Conservation (phyloP, 352 stramenopile genomes). For the Phytophthora pisi region DNA sequence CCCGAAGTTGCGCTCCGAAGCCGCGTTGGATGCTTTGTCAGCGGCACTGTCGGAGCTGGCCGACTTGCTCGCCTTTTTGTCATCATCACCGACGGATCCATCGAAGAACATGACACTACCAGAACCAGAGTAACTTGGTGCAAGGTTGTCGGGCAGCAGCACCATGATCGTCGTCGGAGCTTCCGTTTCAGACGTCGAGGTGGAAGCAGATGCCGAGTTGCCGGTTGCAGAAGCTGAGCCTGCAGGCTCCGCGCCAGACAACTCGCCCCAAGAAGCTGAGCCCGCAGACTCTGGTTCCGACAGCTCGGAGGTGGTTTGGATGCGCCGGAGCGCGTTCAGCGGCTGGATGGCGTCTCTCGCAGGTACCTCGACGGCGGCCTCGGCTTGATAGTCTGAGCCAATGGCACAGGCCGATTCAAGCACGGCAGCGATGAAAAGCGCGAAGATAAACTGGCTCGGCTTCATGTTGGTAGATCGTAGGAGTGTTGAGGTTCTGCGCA, state of each 20-base stretch:
- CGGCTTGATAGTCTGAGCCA: conserved; percentile 31
- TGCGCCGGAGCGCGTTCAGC: conserved; percentile 24
- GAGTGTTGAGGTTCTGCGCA: conserved; percentile 1
- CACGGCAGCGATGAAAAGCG: conserved; percentile 22
- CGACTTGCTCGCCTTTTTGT: conserved; percentile 25
- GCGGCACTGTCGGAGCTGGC: conserved; percentile 15
- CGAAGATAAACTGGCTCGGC: conserved; percentile 29
- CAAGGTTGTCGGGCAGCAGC: conserved; percentile 53
- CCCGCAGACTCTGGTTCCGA: too few species aligned
- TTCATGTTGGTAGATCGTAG: conserved; percentile 33
- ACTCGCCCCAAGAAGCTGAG: too few species aligned
- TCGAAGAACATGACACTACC: conserved; percentile 53
- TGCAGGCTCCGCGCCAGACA: too few species aligned
- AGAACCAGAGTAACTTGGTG: conserved; percentile 47
- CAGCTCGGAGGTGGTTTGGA: conserved; percentile 24
- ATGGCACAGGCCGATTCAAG: conserved; percentile 20
- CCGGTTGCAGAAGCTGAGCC: conserved; percentile 9
- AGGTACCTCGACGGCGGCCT: conserved; percentile 34
- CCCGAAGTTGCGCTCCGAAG: conserved; percentile 16
- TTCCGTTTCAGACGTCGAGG: conserved; percentile 33
- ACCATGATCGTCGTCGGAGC: conserved; percentile 64
- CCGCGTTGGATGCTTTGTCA: conserved; percentile 23
- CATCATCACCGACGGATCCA: conserved; percentile 22
- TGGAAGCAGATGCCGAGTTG: conserved; percentile 23
- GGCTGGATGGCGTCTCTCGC: conserved; percentile 14